A percentile compares a stretch with the other conserved stretches of the same genome.
Conservation (phyloP, 768 basidiomycete genomes). For the Lentinula raphanica region DNA sequence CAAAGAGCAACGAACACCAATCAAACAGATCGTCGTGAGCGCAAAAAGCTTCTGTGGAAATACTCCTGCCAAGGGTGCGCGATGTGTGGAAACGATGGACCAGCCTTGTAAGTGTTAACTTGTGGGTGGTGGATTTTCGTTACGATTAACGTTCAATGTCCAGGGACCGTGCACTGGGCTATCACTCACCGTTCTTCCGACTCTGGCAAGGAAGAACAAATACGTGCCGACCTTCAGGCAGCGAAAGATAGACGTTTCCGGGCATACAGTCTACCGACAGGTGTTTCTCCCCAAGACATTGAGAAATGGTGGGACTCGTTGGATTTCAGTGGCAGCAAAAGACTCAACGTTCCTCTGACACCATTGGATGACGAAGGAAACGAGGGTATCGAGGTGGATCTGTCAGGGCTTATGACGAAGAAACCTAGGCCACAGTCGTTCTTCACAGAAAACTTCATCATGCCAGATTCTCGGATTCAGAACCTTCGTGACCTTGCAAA, state of each 20-base stretch:
- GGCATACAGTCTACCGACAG: conserved; percentile 44
- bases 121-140: not conserved
- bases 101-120: conserved; percentile 23
- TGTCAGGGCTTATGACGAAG: conserved; percentile 10
- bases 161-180: conserved; percentile 63
- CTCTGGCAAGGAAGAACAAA: conserved; percentile 22
- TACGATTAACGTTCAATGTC: not conserved
- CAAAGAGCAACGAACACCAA: conserved; percentile 33
- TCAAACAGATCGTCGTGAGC: conserved; percentile 55
- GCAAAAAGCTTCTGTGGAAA: conserved; percentile 39
- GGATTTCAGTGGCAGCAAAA: conserved; percentile 26
- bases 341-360: conserved; percentile 12
- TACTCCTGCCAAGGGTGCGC: conserved; percentile 8
- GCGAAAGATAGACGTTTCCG: conserved; percentile 41
- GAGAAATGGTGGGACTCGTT: conserved; percentile 40
- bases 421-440: not conserved
- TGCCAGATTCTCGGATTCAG: conserved; percentile 28
- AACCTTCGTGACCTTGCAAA: conserved; percentile 42
- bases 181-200: conserved; percentile 33
- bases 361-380: conserved; percentile 18
- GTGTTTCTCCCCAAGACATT: conserved; percentile 37
- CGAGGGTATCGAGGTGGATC: conserved; percentile 21
- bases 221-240: conserved; percentile 29
- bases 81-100: conserved; percentile 7
- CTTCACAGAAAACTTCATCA: conserved; percentile 29